A percentile compares a stretch with the other conserved stretches of the same genome.
phyloP scores from a whole-genome alignment of 805 yeast species.

The Sungouiozyma intestinalis region DNA sequence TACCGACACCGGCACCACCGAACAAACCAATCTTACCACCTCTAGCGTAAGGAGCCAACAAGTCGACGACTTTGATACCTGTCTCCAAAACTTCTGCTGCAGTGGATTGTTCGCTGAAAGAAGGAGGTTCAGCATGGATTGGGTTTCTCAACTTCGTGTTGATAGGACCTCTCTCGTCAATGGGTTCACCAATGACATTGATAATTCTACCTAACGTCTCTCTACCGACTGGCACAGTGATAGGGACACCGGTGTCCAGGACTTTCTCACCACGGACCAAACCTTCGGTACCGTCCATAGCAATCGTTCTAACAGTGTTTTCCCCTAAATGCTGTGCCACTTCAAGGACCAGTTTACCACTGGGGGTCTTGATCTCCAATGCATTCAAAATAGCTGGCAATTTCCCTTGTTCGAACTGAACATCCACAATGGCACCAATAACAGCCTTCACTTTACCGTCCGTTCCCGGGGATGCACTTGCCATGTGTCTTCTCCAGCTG shows the following conservation, averaged over 20 bases:
- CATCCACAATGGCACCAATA: conserved; percentile 99
- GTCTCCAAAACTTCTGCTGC: conserved; percentile 97
- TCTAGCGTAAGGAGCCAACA: conserved; percentile 99
- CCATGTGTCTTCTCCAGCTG: conserved; percentile 2
- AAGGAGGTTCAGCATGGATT: conserved; percentile 97
- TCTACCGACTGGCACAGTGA: conserved; percentile 98
- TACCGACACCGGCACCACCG: conserved; percentile 99
- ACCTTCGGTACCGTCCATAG: conserved; percentile 99
- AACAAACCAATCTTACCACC: conserved; percentile 99
- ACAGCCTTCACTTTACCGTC: conserved; percentile 92
- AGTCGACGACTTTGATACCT: conserved; percentile 99
- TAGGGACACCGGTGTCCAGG: conserved; percentile 94
- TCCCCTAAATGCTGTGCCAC: conserved; percentile 99
- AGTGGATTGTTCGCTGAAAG: conserved; percentile 94
- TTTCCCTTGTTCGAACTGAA: conserved; percentile 95
- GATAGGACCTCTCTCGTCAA: conserved; percentile 99
- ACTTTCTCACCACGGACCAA: conserved; percentile 94
- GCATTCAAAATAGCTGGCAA: conserved; percentile 97
- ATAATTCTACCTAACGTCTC: conserved; percentile 98
- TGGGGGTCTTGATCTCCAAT: conserved; percentile 71
- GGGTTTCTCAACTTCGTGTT: conserved; percentile 88
- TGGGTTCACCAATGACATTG: conserved; percentile 98
- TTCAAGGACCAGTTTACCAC: conserved; percentile 83
- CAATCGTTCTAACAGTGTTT: conserved; percentile 99
- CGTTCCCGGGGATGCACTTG: conserved; percentile 16